Evolutionary conservation across 1,284 basidiomycete genomes (phyloP), one percentile per base, ranked within the genome.

Genomic region (Rugiboletus extremiorientalis): DNA sequence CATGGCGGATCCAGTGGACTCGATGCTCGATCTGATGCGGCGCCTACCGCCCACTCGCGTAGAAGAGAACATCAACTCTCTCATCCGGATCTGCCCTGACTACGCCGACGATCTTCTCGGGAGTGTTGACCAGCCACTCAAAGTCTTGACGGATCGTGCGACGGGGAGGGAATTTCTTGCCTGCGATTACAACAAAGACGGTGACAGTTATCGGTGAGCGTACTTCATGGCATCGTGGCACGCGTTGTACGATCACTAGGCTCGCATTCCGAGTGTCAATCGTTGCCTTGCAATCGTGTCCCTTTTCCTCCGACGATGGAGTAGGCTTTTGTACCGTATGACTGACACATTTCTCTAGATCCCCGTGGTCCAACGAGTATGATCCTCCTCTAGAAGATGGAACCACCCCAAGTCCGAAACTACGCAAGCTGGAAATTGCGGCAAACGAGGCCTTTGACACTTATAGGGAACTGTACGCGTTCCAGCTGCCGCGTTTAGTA

Each of bases 131-230:
- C 92, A 96, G 74, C 97, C 97, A 15, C 80, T 98, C 62, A 86
- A 88, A 68, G 79, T 98, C 52, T 82, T 84, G 74, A 85, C 84
- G 40, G 96, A 98, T 79, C 81, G 80, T 37, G 81, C 84, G 12
- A 88, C 85, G 1, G 93, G 94, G 15, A 85, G 85, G 64, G 94
- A 98, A 56, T 99, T 92, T 71, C 85, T 99, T 42, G 91, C 91
- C 34, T 98, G 96, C 73, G 97, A 99, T 74, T 99, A 99, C 73
- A 99, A 99, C 77, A 82, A 94, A 34, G 97, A 99, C 70, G 96
- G 95, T 5, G 94, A 97, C 69, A 92, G 91, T 68, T 97, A 94
- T 76, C 81, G 96, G 94, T 94, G 63, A 60, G 80, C 67, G 40
- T 38, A 12, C 36, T 43, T 41, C 3, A 38, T 30, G 50, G 25